Conservation (phyloP, 1,284 basidiomycete species). For the Microbotryum silenes-acaulis region DNA sequence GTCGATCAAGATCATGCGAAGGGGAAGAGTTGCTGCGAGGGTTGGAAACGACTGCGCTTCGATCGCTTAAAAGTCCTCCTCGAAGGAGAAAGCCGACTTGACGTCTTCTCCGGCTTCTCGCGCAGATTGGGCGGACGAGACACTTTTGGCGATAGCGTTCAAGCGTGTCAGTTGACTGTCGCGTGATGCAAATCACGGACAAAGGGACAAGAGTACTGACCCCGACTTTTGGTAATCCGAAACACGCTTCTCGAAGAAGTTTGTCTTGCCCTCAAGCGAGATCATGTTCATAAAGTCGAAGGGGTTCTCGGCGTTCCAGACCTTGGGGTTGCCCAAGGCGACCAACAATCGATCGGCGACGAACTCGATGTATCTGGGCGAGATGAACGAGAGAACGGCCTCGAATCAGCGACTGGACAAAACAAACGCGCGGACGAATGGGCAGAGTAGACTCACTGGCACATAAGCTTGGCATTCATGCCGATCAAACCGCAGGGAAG, state of each 20-base stretch:
- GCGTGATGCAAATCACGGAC: slow-evolving; percentile 5
- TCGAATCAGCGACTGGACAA: neutral
- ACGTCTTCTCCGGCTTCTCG: slow-evolving; percentile 22
- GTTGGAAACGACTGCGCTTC: no score
- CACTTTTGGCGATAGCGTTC: neutral
- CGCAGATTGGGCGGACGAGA: neutral
- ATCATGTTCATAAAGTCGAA: slow-evolving; percentile 46
- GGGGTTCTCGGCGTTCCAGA: slow-evolving; percentile 37
- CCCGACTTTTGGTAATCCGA: slow-evolving; percentile 36
- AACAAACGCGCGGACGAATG: neutral
- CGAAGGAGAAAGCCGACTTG: slow-evolving; percentile 31
- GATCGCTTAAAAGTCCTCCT: slow-evolving; percentile 42
- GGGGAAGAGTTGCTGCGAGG: no score
- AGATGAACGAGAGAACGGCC: no score
- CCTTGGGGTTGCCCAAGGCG: slow-evolving; percentile 42
- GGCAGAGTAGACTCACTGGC: slow-evolving; percentile 21
- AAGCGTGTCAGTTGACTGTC: neutral
- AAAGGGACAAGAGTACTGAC: slow-evolving; percentile 1
- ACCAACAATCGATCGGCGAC: slow-evolving; percentile 44
- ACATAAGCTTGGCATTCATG: slow-evolving; percentile 41
- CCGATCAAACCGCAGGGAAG: slow-evolving; percentile 43
- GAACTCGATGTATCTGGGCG: slow-evolving; percentile 41
- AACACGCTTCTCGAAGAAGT: slow-evolving; percentile 42
- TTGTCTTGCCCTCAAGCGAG: slow-evolving; percentile 38
- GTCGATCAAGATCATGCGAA: no score